Base-by-base conservation (phyloP, 768 basidiomycete species). In the Albatrellus ellisii region DNA sequence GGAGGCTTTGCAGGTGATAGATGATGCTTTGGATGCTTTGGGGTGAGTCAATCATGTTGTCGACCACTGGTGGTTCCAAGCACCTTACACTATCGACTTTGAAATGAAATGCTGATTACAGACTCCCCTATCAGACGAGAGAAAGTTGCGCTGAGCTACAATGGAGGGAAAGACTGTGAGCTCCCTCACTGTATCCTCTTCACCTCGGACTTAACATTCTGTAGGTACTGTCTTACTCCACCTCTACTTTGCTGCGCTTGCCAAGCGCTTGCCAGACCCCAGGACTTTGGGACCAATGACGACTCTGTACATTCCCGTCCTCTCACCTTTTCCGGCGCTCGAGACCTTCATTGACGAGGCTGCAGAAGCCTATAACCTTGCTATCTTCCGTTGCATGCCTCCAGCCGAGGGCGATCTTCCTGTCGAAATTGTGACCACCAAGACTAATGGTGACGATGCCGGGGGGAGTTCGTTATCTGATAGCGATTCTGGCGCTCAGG, bases 81-180 rank as follows among this genome's bases (percentile, higher is more conserved):
- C n/a, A n/a, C n/a, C n/a, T n/a, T n/a, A n/a, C n/a, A n/a, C n/a
- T n/a, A 26, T 22, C 6, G 15, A 12, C 17, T 22, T n/a, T 4
- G 18, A 9, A 22, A n/a, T n/a, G 7, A n/a, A 39, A 25, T 26
- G 14, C n/a, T 14, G 25, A n/a, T 15, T 25, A 12, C 7, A 7
- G 9, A 12, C 5, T 22, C 2, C 2, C 18, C n/a, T 1, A 9
- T 12, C 34, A 86, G 88, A 38, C 68, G 72, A 54, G 74, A 80
- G 26, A 65, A 69, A 42, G 63, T 91, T 4, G 81, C 91, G 2
- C 68, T 99, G 46, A 95, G 91, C 60, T 99, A 97, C 65, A 99
- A 98, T 51, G 95, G 95, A 8, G 95, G 95, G 40, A 99, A 99
- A 59, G 95, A 99, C 56, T 99, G 95, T 94, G 54, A 52, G 79